A percentile compares a stretch with the other conserved stretches of the same genome.
Evolutionary conservation across 495 filamentous ascomycete genomes (phyloP).

Genomic region (Penicillium herquei): DNA sequence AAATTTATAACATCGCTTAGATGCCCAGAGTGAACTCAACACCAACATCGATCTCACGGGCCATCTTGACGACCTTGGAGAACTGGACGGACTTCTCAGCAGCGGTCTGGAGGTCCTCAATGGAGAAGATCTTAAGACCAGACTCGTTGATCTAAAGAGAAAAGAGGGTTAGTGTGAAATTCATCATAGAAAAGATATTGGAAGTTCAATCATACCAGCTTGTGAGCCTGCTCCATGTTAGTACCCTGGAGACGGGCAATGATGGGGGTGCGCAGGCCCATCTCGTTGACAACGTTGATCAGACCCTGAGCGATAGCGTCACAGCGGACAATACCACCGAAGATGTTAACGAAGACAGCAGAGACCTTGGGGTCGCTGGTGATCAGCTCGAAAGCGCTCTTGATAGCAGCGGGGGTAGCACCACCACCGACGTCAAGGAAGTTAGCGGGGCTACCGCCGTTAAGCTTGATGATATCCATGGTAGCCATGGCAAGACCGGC

Average conservation of each 20-base stretch:
- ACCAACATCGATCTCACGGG: slow-evolving; percentile 95
- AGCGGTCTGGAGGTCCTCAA: slow-evolving; percentile 95
- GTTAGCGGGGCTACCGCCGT: slow-evolving; percentile 93
- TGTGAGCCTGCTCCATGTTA: slow-evolving; percentile 94
- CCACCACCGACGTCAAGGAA: slow-evolving; percentile 98
- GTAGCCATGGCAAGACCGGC: slow-evolving; percentile 99
- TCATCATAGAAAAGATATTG: background rate
- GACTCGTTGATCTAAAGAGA: slow-evolving; percentile 79
- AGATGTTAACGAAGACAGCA: slow-evolving; percentile 99
- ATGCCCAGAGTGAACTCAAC: slow-evolving; percentile 97
- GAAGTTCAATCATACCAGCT: slow-evolving; percentile 56
- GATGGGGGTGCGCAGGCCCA: slow-evolving; percentile 94
- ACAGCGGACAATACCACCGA: slow-evolving; percentile 97
- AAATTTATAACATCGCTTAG: slow-evolving; percentile 41
- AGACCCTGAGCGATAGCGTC: slow-evolving; percentile 97
- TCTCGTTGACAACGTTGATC: slow-evolving; percentile 87
- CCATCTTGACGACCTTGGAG: slow-evolving; percentile 98
- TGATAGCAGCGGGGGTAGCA: slow-evolving; percentile 94
- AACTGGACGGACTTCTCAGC: slow-evolving; percentile 99
- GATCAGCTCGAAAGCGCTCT: slow-evolving; percentile 96
- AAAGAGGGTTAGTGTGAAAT: background rate
- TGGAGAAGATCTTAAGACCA: slow-evolving; percentile 98
- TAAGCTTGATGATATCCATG: slow-evolving; percentile 99
- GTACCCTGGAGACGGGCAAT: slow-evolving; percentile 96
- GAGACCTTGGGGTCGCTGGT: slow-evolving; percentile 98